Conservation (phyloP, 75 land plant genomes). For the Picea sitchensis region DNA sequence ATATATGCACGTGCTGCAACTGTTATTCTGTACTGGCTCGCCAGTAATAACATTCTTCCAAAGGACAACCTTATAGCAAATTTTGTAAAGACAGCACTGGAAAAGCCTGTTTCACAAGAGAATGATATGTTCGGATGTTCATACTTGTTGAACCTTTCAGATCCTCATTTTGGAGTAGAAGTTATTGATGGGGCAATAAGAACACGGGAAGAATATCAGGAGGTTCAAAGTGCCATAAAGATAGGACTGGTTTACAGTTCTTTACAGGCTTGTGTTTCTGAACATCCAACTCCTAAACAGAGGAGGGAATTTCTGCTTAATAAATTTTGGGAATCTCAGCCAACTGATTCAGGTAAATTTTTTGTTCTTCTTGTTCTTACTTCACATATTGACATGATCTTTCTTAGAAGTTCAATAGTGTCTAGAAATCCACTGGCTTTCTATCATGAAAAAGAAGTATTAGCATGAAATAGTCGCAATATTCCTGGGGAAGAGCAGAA, state of each 20-base stretch:
- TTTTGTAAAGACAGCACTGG: slow-evolving; percentile 64
- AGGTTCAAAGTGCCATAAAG: slow-evolving; percentile 59
- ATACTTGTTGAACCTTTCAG: slow-evolving; percentile 71
- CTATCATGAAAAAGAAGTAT: no score
- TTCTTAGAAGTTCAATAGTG: neutral
- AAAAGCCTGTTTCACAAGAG: slow-evolving; percentile 45
- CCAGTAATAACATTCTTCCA: slow-evolving; percentile 48
- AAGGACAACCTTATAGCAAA: slow-evolving; percentile 63
- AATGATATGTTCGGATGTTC: slow-evolving; percentile 58
- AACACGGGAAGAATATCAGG: slow-evolving; percentile 37
- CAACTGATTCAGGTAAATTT: slow-evolving; percentile 43
- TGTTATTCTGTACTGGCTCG: slow-evolving; percentile 63
- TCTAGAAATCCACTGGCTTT: no score
- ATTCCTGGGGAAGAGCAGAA: no score
- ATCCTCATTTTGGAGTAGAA: slow-evolving; percentile 65
- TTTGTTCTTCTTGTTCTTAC: neutral
- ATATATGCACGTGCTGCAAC: slow-evolving; percentile 37
- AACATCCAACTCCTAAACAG: slow-evolving; percentile 37
- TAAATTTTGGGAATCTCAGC: slow-evolving; percentile 35
- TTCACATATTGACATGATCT: neutral
- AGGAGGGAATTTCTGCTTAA: slow-evolving; percentile 52
- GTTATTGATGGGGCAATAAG: slow-evolving; percentile 69
- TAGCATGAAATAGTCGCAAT: no score
- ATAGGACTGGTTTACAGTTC: slow-evolving; percentile 66
- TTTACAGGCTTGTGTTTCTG: slow-evolving; percentile 39